phyloP scores from a whole-genome alignment of 2,329 filamentous ascomycete species.

The Didymella segeticola region DNA sequence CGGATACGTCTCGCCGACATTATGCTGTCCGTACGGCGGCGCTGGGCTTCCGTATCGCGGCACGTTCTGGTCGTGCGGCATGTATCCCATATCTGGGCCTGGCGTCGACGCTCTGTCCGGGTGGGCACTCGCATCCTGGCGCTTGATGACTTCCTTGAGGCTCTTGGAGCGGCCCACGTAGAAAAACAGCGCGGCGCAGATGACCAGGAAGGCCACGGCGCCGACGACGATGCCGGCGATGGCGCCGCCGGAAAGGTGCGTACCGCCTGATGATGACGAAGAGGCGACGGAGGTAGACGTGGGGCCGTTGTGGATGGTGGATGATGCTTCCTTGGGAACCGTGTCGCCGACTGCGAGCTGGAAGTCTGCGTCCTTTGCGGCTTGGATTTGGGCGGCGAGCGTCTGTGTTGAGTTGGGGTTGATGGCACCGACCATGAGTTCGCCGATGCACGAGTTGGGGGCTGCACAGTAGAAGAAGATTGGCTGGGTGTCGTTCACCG shows the following conservation, averaged over 20 bases:
- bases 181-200: slow-evolving; percentile 69
- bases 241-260: slow-evolving; percentile 46
- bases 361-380: slow-evolving; percentile 33
- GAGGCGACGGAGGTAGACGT: slow-evolving; percentile 14
- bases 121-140: slow-evolving; percentile 25
- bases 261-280: background rate
- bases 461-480: slow-evolving; percentile 59
- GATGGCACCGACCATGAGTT: slow-evolving; percentile 78
- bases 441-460: slow-evolving; percentile 66
- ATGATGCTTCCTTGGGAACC: slow-evolving; percentile 48
- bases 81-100: slow-evolving; percentile 11
- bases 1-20: slow-evolving; percentile 32
- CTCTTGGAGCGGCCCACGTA: slow-evolving; percentile 60
- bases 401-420: slow-evolving; percentile 61
- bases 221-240: slow-evolving; percentile 66
- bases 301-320: slow-evolving; percentile 14
- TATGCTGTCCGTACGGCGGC: slow-evolving; percentile 35
- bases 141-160: slow-evolving; percentile 36
- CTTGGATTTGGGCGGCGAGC: slow-evolving; percentile 33
- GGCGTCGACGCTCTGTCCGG: slow-evolving; percentile 9
- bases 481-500: slow-evolving; percentile 44
- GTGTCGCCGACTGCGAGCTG: slow-evolving; percentile 50
- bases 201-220: slow-evolving; percentile 66
- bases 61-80: slow-evolving; percentile 8
- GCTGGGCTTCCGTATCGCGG: slow-evolving; percentile 18